Evolutionary conservation across 306 rosid genomes (phyloP).

Genomic region (Casuarina glauca): DNA sequence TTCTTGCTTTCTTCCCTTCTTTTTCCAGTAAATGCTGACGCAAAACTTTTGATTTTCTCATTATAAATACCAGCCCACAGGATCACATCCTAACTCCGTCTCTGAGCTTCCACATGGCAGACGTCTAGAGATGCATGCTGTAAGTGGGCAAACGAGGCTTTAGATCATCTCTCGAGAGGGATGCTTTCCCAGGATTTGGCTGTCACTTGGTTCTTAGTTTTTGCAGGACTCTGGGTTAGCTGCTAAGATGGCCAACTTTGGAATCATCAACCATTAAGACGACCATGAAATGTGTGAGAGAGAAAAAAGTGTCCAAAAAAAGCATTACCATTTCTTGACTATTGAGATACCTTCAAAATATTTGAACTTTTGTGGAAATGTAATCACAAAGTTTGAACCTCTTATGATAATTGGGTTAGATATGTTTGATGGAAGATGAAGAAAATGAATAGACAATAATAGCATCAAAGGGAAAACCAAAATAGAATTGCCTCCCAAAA

Average conservation of each 20-base stretch:
- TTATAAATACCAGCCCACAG: neutral
- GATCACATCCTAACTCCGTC: neutral
- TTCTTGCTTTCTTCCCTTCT: neutral
- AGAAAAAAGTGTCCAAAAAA: too few relatives aligned
- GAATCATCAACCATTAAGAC: too few relatives aligned
- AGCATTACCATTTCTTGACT: too few relatives aligned
- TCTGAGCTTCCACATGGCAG: constrained; percentile 32
- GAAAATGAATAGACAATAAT: too few relatives aligned
- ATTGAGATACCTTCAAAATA: too few relatives aligned
- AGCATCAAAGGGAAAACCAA: too few relatives aligned
- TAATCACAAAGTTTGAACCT: too few relatives aligned
- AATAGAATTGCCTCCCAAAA: too few relatives aligned
- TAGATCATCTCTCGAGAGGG: neutral
- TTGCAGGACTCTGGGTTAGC: neutral
- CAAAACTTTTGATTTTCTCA: neutral
- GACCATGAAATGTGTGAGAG: too few relatives aligned
- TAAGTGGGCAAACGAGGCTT: neutral
- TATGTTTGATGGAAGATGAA: too few relatives aligned
- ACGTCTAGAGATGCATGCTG: neutral
- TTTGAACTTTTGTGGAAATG: too few relatives aligned
- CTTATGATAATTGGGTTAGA: too few relatives aligned
- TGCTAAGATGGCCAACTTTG: neutral
- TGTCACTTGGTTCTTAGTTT: neutral
- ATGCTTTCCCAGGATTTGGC: neutral
- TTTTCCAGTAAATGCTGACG: neutral